These are phyloP conservation scores for Olyra latifolia DNA, from an alignment of 176 grass and related monocot genomes.

Conservation along the genomic window DNA sequence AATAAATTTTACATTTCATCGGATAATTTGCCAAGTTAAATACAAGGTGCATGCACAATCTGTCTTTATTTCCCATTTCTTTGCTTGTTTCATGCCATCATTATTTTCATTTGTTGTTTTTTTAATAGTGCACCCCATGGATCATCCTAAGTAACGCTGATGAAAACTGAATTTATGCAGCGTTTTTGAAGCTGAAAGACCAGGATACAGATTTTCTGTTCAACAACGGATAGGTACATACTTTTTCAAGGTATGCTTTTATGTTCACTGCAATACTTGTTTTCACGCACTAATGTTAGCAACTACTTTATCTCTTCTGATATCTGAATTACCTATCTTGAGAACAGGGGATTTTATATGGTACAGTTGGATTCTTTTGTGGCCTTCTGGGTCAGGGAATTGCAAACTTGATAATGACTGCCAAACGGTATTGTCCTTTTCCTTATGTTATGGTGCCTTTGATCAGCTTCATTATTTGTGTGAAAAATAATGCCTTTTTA, in stretches of 20 bases:
- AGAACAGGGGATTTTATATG: slow-evolving; percentile 81
- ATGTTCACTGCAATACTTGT: neutral
- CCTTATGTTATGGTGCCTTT: neutral
- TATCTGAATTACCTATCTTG: slow-evolving; percentile 11
- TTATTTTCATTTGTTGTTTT: neutral
- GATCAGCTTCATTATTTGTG: neutral
- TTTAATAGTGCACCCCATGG: slow-evolving; percentile 10
- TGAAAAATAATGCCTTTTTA: neutral
- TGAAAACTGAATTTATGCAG: slow-evolving; percentile 43
- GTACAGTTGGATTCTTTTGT: slow-evolving; percentile 81
- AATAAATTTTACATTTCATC: neutral
- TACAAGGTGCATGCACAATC: neutral
- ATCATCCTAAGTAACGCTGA: slow-evolving; percentile 24
- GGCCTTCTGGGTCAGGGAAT: slow-evolving; percentile 92
- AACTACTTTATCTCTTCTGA: slow-evolving; percentile 10
- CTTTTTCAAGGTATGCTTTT: slow-evolving; percentile 78
- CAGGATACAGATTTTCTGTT: slow-evolving; percentile 78
- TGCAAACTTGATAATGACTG: slow-evolving; percentile 98
- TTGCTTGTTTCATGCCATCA: slow-evolving; percentile 1
- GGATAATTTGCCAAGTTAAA: neutral
- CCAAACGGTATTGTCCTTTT: slow-evolving; percentile 58
- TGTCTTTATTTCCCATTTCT: neutral
- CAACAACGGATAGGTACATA: slow-evolving; percentile 84
- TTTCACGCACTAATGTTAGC: neutral
- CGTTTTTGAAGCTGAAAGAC: slow-evolving; percentile 96